phyloP scores from a whole-genome alignment of 805 yeast species.

The Starmerella sirachaensis region DNA sequence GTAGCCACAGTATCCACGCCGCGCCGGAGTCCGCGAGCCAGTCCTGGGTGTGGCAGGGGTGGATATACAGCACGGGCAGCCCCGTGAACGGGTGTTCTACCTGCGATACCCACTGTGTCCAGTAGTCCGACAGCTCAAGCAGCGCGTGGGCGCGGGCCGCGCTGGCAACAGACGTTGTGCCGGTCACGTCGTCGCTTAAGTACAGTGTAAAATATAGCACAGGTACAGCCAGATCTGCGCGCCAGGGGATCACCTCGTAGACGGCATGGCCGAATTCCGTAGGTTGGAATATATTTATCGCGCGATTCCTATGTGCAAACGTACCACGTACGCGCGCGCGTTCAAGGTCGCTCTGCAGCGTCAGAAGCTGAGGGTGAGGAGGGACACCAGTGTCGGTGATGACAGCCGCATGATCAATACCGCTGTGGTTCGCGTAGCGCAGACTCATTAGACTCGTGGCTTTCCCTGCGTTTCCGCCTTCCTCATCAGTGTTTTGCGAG shows the following conservation, averaged over 20 bases:
- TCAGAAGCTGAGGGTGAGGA: background rate
- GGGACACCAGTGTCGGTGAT: too few relatives aligned
- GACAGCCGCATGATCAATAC: too few relatives aligned
- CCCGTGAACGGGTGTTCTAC: constrained; percentile 26
- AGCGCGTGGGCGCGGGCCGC: background rate
- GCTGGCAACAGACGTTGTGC: constrained; percentile 4
- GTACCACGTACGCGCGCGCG: background rate
- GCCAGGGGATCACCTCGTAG: constrained; percentile 24
- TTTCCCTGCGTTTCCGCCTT: background rate
- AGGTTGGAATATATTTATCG: constrained; percentile 1
- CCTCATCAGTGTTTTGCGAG: too few relatives aligned
- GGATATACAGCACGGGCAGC: constrained; percentile 27
- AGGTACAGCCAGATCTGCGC: constrained; percentile 25
- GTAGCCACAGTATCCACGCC: constrained; percentile 24
- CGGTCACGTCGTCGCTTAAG: constrained; percentile 9
- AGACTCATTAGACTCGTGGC: too few relatives aligned
- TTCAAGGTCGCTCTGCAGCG: background rate
- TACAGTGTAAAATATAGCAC: constrained; percentile 23
- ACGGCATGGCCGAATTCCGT: constrained; percentile 1
- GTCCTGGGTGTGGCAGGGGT: constrained; percentile 33
- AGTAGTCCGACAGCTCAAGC: background rate
- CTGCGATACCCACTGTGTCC: constrained; percentile 11
- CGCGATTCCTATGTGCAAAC: background rate
- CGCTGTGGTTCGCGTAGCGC: too few relatives aligned
- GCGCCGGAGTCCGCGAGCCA: constrained; percentile 24